Evolutionary conservation across 179 eudicot genomes (phyloP).

Genomic region (Beta macrorhiza): DNA sequence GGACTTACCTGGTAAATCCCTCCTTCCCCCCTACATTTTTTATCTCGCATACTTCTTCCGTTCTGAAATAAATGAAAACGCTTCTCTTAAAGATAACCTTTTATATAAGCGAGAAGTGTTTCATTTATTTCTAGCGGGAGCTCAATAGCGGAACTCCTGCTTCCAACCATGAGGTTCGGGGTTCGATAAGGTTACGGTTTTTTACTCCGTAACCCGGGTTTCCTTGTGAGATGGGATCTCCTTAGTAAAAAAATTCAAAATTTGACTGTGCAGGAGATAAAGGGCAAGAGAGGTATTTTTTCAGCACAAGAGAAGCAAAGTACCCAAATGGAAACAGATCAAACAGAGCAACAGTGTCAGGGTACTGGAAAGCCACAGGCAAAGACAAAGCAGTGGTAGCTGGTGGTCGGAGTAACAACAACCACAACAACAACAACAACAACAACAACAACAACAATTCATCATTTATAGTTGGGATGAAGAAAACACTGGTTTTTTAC

Average conservation of each 20-base stretch:
- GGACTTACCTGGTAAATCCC: constrained; percentile 71
- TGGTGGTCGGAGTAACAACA: constrained; percentile 1
- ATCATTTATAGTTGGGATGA: constrained; percentile 66
- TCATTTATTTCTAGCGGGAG: too few species aligned
- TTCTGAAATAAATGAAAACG: too few species aligned
- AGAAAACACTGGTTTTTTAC: constrained; percentile 86
- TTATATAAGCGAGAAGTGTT: too few species aligned
- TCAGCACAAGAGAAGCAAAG: constrained; percentile 83
- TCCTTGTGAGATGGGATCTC: too few species aligned
- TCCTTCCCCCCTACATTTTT: background rate
- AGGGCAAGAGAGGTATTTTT: constrained; percentile 79
- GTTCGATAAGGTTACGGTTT: too few species aligned
- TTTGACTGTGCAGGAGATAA: constrained; percentile 47
- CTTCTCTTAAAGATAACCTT: too few species aligned
- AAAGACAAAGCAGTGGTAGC: constrained; percentile 65
- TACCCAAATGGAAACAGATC: constrained; percentile 94
- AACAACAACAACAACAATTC: background rate
- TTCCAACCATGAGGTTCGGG: too few species aligned
- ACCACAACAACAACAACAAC: too few species aligned
- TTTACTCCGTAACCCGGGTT: too few species aligned
- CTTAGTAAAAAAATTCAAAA: too few species aligned
- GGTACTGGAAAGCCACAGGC: constrained; percentile 98
- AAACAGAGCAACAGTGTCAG: constrained; percentile 81
- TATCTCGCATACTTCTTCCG: too few species aligned
- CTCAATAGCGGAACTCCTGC: too few species aligned